These are phyloP conservation scores for Boechera retrofracta DNA, from an alignment of 345 rosid species.

Conservation along the genomic window DNA sequence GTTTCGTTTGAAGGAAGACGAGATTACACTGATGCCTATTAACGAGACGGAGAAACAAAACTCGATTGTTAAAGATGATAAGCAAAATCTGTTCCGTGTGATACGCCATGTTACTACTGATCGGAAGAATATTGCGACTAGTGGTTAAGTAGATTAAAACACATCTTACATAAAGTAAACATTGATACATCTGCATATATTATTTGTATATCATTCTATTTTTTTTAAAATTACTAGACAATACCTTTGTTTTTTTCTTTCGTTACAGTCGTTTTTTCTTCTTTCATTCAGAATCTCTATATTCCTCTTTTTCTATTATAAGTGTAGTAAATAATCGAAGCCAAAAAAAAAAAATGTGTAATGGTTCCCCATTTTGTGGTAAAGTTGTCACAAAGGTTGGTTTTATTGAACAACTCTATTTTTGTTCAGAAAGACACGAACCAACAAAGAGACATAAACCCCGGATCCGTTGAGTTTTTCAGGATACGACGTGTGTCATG, in stretches of 20 bases:
- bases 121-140: neutral
- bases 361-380: no score
- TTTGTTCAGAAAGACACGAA: conserved; percentile 14
- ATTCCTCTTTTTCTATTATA: no score
- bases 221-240: no score
- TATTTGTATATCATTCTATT: no score
- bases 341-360: no score
- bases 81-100: conserved; percentile 21
- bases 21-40: conserved; percentile 44
- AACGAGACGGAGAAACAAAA: conserved; percentile 28
- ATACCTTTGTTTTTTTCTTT: no score
- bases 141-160: neutral
- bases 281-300: no score
- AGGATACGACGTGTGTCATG: conserved; percentile 18
- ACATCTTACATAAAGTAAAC: neutral
- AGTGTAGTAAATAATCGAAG: no score
- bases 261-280: no score
- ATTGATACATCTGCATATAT: no score
- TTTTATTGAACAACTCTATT: neutral
- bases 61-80: conserved; percentile 2
- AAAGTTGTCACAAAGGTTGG: no score
- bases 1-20: conserved; percentile 41
- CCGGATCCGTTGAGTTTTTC: conserved; percentile 34
- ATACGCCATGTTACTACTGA: conserved; percentile 17
- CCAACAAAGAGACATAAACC: conserved; percentile 29